Percentiles rank a stretch among this genome's conserved stretches.
These are phyloP conservation scores for Penicillium sp. DNA, from an alignment of 2,329 filamentous ascomycete genomes.

Conservation along the genomic window DNA sequence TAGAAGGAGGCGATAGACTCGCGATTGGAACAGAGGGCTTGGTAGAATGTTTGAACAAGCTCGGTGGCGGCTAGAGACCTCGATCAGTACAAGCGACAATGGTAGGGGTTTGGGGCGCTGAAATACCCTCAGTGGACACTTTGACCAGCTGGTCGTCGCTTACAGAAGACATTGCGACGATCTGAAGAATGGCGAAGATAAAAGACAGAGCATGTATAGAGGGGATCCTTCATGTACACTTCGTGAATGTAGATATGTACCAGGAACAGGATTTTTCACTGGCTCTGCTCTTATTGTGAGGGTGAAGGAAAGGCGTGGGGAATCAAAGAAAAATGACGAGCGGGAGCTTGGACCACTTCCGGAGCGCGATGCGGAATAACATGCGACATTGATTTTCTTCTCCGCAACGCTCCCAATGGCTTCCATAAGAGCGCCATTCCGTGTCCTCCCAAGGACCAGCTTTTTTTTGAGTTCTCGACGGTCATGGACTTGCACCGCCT, in stretches of 20 bases:
- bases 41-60: constrained; percentile 75
- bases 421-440: constrained; percentile 28
- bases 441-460: constrained; percentile 32
- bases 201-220: not conserved
- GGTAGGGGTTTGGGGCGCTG: not conserved
- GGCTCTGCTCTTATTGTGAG: not conserved
- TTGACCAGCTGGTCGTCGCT: constrained; percentile 40
- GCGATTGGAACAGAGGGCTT: constrained; percentile 63
- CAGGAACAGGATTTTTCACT: not conserved
- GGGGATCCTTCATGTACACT: not conserved
- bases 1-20: constrained; percentile 68
- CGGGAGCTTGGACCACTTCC: constrained; percentile 38
- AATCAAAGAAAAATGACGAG: constrained; percentile 22
- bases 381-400: constrained; percentile 17
- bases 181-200: not conserved
- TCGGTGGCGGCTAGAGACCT: constrained; percentile 60
- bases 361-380: constrained; percentile 29
- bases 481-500: constrained; percentile 33
- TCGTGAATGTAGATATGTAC: not conserved
- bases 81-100: not conserved
- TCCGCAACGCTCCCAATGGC: constrained; percentile 25
- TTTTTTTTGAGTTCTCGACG: constrained; percentile 22
- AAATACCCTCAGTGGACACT: constrained; percentile 44
- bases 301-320: not conserved
- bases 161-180: constrained; percentile 31